These are phyloP conservation scores for Globisporangium abappressorium DNA, from an alignment of 352 stramenopile species.

Conservation along the genomic window DNA sequence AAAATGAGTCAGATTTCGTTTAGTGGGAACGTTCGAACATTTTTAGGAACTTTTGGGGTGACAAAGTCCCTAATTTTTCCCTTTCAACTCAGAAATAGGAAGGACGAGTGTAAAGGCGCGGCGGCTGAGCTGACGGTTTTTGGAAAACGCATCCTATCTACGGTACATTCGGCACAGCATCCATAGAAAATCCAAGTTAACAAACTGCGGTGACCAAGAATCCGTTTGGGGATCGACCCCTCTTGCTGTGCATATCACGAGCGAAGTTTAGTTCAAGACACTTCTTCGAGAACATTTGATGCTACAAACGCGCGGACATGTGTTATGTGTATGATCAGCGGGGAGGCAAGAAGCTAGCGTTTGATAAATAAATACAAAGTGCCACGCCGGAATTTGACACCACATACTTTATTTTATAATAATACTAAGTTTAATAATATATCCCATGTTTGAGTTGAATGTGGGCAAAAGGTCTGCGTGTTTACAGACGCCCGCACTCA, in stretches of 20 bases:
- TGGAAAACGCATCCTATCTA: not conserved
- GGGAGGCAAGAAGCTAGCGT: not conserved
- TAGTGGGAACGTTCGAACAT: not conserved
- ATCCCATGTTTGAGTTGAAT: not conserved
- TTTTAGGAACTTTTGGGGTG: not conserved
- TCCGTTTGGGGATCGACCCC: not conserved
- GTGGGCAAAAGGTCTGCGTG: not conserved
- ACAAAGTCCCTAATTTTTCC: not conserved
- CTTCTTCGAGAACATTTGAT: not conserved
- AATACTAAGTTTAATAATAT: no score
- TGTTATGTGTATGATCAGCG: not conserved
- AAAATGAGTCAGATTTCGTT: not conserved
- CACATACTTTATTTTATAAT: no score
- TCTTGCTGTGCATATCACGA: not conserved
- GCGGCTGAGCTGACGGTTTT: not conserved
- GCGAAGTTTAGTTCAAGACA: not conserved
- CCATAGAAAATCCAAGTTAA: not conserved
- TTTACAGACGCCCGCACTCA: not conserved
- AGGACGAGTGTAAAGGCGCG: not conserved
- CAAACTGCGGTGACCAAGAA: not conserved
- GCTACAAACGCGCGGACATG: not conserved
- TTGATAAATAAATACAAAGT: not conserved
- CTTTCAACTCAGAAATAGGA: not conserved
- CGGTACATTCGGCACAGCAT: not conserved
- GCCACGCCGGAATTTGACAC: not conserved